A percentile compares a stretch with the other conserved stretches of the same genome.
phyloP scores from a whole-genome alignment of 1,284 basidiomycete species.

The Tremellales sp. region DNA sequence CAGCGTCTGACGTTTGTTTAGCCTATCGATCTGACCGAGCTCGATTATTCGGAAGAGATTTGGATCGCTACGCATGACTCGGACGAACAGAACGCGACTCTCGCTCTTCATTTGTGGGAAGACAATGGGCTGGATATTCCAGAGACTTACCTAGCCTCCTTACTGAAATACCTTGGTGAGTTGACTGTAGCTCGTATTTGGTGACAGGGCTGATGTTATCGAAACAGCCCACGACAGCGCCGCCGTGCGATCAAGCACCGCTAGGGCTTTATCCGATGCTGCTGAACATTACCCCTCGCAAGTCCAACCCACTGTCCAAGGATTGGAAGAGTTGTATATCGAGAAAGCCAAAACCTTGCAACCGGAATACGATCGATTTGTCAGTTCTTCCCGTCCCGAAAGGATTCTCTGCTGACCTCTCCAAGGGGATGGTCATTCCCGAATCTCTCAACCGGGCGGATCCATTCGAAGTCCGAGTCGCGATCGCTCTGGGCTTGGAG shows the following conservation, averaged over 20 bases:
- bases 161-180: constrained; percentile 70
- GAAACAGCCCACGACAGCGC: constrained; percentile 67
- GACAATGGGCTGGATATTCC: constrained; percentile 92
- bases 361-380: constrained; percentile 86
- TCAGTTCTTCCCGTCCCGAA: constrained; percentile 48
- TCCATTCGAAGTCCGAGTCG: constrained; percentile 81
- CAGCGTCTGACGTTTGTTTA: constrained; percentile 38
- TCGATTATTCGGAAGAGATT: constrained; percentile 86
- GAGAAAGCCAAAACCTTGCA: constrained; percentile 84
- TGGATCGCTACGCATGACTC: constrained; percentile 88
- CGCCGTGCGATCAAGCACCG: constrained; percentile 74
- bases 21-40: constrained; percentile 91
- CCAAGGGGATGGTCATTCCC: constrained; percentile 87
- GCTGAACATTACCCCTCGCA: constrained; percentile 69
- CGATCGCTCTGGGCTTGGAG: constrained; percentile 69
- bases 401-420: neutral
- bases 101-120: constrained; percentile 86
- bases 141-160: constrained; percentile 61
- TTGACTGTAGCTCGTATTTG: neutral
- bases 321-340: constrained; percentile 69
- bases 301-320: constrained; percentile 54
- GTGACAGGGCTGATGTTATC: constrained; percentile 8
- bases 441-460: constrained; percentile 86
- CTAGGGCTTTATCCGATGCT: constrained; percentile 72
- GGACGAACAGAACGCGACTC: constrained; percentile 83